Evolutionary conservation across 495 filamentous ascomycete genomes (phyloP).

Genomic region (Margaritispora aquatica): DNA sequence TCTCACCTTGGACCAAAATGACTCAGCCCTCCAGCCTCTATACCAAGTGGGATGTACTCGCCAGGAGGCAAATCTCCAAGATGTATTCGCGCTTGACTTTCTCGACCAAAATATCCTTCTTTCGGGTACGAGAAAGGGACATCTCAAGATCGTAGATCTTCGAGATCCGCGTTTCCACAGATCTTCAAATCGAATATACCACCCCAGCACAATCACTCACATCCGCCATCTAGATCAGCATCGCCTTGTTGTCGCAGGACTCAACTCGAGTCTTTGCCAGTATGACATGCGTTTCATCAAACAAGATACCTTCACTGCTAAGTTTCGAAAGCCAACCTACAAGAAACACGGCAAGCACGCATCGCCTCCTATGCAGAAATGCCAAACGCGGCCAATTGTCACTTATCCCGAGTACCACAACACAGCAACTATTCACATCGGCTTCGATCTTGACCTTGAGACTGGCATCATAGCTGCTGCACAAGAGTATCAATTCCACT

Average conservation of each 20-base stretch:
- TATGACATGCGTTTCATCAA: slow-evolving; percentile 25
- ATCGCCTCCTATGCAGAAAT: background rate
- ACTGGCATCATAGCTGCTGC: slow-evolving; percentile 20
- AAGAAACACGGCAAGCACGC: background rate
- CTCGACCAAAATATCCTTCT: slow-evolving; percentile 13
- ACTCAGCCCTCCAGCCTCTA: background rate
- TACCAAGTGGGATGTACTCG: background rate
- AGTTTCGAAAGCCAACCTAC: no score
- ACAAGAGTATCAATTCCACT: slow-evolving; percentile 14
- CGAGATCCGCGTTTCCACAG: slow-evolving; percentile 2
- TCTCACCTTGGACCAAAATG: slow-evolving; percentile 8
- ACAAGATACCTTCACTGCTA: background rate
- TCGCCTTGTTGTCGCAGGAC: slow-evolving; percentile 21
- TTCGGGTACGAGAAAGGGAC: slow-evolving; percentile 15
- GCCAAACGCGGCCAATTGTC: slow-evolving; percentile 7
- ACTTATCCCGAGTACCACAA: slow-evolving; percentile 19
- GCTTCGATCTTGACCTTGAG: slow-evolving; percentile 22
- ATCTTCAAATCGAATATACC: slow-evolving; percentile 12
- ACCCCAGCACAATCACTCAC: slow-evolving; percentile 22
- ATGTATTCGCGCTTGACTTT: slow-evolving; percentile 20
- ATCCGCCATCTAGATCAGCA: slow-evolving; percentile 20
- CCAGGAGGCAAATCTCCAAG: slow-evolving; percentile 2
- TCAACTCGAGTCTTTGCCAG: slow-evolving; percentile 18
- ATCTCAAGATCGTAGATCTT: slow-evolving; percentile 20
- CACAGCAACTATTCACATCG: slow-evolving; percentile 6